These are phyloP conservation scores for Globisporangium nagaii DNA, from an alignment of 352 stramenopile genomes.

Conservation along the genomic window DNA sequence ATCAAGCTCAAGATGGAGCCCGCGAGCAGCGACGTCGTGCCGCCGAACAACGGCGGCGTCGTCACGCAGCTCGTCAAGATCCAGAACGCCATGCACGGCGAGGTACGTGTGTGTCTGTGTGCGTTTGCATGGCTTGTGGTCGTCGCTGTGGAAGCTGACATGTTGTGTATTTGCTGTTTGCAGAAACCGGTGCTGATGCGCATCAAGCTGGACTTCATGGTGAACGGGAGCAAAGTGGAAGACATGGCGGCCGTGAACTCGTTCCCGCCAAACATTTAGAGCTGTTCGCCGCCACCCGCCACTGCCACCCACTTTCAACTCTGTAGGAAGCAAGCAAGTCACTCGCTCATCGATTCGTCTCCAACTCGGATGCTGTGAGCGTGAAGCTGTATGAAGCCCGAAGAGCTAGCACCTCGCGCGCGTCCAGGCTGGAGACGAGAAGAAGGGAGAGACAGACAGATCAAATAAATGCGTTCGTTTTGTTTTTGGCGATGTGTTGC, in stretches of 20 bases:
- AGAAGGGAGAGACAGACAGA: background rate
- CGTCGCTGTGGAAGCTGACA: background rate
- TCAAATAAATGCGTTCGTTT: slow-evolving; percentile 13
- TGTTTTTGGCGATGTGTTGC: background rate
- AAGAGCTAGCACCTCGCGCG: too few relatives aligned
- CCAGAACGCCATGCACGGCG: slow-evolving; percentile 92
- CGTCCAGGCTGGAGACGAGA: background rate
- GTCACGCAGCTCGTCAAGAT: slow-evolving; percentile 96
- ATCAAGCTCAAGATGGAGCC: slow-evolving; percentile 98
- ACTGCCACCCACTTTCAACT: background rate
- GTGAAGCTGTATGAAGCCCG: too few relatives aligned
- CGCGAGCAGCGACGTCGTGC: slow-evolving; percentile 89
- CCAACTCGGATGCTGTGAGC: too few relatives aligned
- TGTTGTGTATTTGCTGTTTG: slow-evolving; percentile 6
- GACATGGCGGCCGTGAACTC: slow-evolving; percentile 78
- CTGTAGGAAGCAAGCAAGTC: background rate
- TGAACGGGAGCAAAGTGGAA: slow-evolving; percentile 82
- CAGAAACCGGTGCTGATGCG: slow-evolving; percentile 87
- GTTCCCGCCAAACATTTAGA: slow-evolving; percentile 71
- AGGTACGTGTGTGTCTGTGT: slow-evolving; percentile 32
- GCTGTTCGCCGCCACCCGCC: background rate
- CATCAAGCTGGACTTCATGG: slow-evolving; percentile 78
- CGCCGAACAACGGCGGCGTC: slow-evolving; percentile 62
- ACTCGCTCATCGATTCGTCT: too few relatives aligned
- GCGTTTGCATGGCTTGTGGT: background rate